Conservation (phyloP, 306 rosid genomes). For the Medicago arabica region DNA sequence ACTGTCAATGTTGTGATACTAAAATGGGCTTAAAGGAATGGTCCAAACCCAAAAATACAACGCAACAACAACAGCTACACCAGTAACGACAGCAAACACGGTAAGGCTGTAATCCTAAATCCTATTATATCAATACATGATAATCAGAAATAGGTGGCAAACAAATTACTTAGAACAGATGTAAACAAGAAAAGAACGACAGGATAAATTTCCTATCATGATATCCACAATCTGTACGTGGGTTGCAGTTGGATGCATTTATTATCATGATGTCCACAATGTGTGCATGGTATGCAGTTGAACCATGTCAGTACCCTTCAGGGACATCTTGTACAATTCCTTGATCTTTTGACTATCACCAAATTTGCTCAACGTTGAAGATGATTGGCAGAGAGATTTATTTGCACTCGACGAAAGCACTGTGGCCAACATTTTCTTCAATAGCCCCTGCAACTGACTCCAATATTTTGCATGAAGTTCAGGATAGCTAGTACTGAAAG, state of each 20-base stretch:
- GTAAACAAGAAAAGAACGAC: conserved; percentile 8
- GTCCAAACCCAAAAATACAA: neutral
- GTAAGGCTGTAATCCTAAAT: neutral
- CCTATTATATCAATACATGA: conserved; percentile 5
- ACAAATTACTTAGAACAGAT: conserved; percentile 7
- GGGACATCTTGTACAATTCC: conserved; percentile 84
- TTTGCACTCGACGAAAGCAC: conserved; percentile 57
- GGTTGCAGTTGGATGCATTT: conserved; percentile 47
- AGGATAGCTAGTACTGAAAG: conserved; percentile 48
- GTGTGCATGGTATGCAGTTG: conserved; percentile 68
- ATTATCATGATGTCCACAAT: conserved; percentile 66
- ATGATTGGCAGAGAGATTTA: conserved; percentile 56
- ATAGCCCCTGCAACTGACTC: conserved; percentile 78
- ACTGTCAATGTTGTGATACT: neutral
- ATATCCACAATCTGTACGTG: conserved; percentile 63
- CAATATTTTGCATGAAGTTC: conserved; percentile 79
- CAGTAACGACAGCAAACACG: neutral
- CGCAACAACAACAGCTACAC: neutral
- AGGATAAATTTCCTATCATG: conserved; percentile 36
- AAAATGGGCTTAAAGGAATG: neutral
- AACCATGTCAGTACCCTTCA: conserved; percentile 59
- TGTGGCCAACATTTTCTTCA: conserved; percentile 79
- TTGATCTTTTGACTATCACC: conserved; percentile 77
- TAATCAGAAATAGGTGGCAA: conserved; percentile 14
- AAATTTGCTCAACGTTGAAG: conserved; percentile 51